Evolutionary conservation across 2,329 filamentous ascomycete species (phyloP).

Genomic region (Fusarium dlaminii): DNA sequence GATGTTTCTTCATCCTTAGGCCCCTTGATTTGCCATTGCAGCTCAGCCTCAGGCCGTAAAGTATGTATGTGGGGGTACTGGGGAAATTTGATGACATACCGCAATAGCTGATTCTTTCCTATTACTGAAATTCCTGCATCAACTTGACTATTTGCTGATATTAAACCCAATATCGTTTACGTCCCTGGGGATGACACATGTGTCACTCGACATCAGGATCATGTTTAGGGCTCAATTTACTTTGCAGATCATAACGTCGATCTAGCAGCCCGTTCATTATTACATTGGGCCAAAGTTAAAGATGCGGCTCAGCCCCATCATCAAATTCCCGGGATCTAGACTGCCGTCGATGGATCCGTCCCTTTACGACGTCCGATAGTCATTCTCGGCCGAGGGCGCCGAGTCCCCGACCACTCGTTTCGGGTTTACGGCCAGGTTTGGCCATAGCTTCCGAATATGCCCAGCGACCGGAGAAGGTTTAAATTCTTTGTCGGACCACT

Average conservation of each 20-base stretch:
- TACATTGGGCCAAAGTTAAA: background rate
- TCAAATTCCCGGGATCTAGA: background rate
- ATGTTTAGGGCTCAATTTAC: background rate
- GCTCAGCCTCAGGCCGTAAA: background rate
- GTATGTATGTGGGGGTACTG: conserved; percentile 15
- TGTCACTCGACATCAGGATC: background rate
- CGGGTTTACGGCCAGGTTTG: background rate
- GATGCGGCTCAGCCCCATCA: conserved; percentile 11
- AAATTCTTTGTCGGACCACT: background rate
- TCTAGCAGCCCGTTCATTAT: background rate
- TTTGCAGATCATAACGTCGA: conserved; percentile 4
- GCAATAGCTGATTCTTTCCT: conserved; percentile 1
- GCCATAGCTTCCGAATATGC: background rate
- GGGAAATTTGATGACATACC: conserved; percentile 25
- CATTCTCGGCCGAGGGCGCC: conserved; percentile 1
- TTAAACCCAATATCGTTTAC: background rate
- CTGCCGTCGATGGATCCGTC: background rate
- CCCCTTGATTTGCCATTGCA: conserved; percentile 10
- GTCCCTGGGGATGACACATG: background rate
- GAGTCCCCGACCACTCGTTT: background rate
- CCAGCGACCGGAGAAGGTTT: background rate
- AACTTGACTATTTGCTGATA: background rate
- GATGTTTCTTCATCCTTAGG: background rate
- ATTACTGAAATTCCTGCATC: background rate
- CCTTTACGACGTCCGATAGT: background rate